Percentiles rank a stretch among this genome's conserved stretches.
Conservation (phyloP, 129 eudicot species). For the Logfia minima region DNA sequence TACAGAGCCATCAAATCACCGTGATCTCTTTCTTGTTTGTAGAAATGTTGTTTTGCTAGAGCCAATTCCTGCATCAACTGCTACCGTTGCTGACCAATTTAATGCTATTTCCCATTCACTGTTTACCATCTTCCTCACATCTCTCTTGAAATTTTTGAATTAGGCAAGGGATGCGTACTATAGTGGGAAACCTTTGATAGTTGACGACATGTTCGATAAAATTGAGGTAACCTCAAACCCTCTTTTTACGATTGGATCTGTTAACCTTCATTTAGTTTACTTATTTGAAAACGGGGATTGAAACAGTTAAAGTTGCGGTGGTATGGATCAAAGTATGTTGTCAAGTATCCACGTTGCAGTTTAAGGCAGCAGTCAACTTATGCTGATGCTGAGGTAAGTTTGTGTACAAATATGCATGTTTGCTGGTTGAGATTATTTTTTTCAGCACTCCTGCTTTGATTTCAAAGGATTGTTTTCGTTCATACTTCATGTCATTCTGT, state of each 20-base stretch:
- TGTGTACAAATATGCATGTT: neutral
- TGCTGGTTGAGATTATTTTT: neutral
- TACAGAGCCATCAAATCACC: neutral
- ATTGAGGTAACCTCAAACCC: conserved; percentile 57
- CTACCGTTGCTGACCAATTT: neutral
- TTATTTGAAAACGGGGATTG: conserved; percentile 2
- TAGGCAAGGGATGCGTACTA: conserved; percentile 97
- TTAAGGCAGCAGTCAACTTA: conserved; percentile 82
- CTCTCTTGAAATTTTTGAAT: conserved; percentile 17
- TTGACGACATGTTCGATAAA: conserved; percentile 96
- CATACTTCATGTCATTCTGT: neutral
- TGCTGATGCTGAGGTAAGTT: conserved; percentile 92
- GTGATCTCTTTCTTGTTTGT: conserved; percentile 9
- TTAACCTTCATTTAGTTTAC: conserved; percentile 10
- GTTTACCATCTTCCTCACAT: conserved; percentile 12
- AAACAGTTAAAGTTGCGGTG: conserved; percentile 78
- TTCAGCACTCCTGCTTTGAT: neutral
- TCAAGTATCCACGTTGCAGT: conserved; percentile 96
- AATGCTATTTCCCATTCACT: neutral
- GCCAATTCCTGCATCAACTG: conserved; percentile 4
- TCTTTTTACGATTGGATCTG: neutral
- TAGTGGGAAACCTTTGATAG: conserved; percentile 80
- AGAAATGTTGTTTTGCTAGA: neutral
- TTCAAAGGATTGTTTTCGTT: neutral
- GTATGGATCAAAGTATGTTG: conserved; percentile 88